These are phyloP conservation scores for Podila epicladia DNA, from an alignment of 192 early-diverging fungal species.

Conservation along the genomic window DNA sequence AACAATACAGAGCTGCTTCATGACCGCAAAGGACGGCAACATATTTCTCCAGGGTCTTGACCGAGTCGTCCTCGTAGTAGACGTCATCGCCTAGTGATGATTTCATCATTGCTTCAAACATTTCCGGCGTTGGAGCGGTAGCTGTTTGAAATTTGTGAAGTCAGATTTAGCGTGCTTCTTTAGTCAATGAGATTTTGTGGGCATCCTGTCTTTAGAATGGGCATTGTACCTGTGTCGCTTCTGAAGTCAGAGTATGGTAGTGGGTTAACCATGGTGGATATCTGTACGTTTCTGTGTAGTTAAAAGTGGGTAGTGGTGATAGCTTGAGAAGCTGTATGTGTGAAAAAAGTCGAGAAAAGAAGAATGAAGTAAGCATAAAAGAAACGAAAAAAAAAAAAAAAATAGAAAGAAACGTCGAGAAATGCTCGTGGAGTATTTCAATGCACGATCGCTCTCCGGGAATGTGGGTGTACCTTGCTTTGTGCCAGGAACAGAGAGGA, in stretches of 20 bases:
- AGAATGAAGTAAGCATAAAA: not conserved
- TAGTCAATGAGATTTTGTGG: not conserved
- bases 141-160: conserved; percentile 8
- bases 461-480: too few species aligned
- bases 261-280: conserved; percentile 14
- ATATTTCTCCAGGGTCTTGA: conserved; percentile 71
- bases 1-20: conserved; percentile 81
- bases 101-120: conserved; percentile 67
- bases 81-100: conserved; percentile 68
- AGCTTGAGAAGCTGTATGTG: not conserved
- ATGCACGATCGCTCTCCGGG: too few species aligned
- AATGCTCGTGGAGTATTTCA: not conserved
- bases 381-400: not conserved
- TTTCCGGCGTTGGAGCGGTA: conserved; percentile 64
- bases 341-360: not conserved
- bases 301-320: not conserved
- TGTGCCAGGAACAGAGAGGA: not conserved
- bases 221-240: conserved; percentile 58
- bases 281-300: not conserved
- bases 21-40: conserved; percentile 78
- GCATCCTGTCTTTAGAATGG: not conserved
- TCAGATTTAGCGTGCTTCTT: not conserved
- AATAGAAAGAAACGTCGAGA: not conserved
- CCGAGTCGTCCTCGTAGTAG: conserved; percentile 76
- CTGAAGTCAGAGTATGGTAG: conserved; percentile 51